Conservation (phyloP, 2,329 filamentous ascomycete species). For the Metarhizium brunneum region DNA sequence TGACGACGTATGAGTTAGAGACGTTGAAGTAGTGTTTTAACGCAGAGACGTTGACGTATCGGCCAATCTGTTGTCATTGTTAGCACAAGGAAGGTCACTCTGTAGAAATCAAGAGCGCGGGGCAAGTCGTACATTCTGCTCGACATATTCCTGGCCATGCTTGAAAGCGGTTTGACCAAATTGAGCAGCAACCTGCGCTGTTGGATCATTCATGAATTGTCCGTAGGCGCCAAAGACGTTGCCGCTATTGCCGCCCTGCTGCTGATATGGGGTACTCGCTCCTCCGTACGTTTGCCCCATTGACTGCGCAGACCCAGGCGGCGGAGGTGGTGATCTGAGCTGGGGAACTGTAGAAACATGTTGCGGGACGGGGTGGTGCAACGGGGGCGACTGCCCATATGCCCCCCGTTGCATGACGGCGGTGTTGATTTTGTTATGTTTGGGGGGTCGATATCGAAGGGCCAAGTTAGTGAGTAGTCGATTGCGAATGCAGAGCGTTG, state of each 20-base stretch:
- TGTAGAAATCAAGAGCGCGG: no score
- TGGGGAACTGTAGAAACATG: slow-evolving; percentile 98
- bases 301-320: slow-evolving; percentile 59
- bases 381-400: slow-evolving; percentile 82
- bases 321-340: slow-evolving; percentile 85
- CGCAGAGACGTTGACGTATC: slow-evolving; percentile 83
- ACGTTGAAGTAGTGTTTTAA: slow-evolving; percentile 99
- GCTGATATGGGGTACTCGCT: slow-evolving; percentile 59
- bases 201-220: slow-evolving; percentile 91
- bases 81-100: slow-evolving; percentile 3
- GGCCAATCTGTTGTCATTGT: slow-evolving; percentile 35
- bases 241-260: slow-evolving; percentile 42
- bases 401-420: slow-evolving; percentile 70
- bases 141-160: slow-evolving; percentile 87
- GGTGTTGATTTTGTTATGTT: background rate
- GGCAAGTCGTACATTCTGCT: slow-evolving; percentile 70
- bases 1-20: slow-evolving; percentile 91
- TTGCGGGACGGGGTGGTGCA: slow-evolving; percentile 95
- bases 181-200: slow-evolving; percentile 89
- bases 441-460: background rate
- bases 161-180: slow-evolving; percentile 87
- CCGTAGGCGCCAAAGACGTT: slow-evolving; percentile 67
- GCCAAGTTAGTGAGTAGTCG: background rate
- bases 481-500: background rate
- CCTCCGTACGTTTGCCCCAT: slow-evolving; percentile 52